Evolutionary conservation across 208 protist genomes (phyloP), one percentile per base, ranked within the genome.

Genomic region (Endotrypanum monterogeii): DNA sequence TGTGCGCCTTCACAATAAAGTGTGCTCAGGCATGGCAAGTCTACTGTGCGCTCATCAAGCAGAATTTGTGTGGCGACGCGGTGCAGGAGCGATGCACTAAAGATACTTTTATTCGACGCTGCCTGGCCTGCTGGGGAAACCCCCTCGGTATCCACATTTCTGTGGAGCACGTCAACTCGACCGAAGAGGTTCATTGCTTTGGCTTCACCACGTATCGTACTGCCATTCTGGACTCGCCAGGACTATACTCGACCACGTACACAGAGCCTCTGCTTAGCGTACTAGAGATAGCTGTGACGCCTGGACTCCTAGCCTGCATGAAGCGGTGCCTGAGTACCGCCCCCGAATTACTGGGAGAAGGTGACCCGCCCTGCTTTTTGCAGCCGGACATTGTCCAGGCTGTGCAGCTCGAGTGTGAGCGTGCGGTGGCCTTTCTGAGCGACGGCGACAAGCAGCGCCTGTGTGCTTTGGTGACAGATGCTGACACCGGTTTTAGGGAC

Each of bases 391-490:
- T 84, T 11, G 86, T 90, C 0, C 78, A 78, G 30, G 78, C 75
- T 3, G 83, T 91, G 25, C 88, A 93, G 58, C 73, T 83, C 11
- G 86, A 95, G 76, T 95, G 90, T 83, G 90, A 95, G 78, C 90
- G 90, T 72, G 25, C 86, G n/a, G 83, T 93, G 60, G 87, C 79
- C 41, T 89, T 91, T 65, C 71, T 95, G 23, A 44, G 73, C 11
- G 48, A 83, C 18, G 79, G 81, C 0, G 85, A 89, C 51, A 86
- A 84, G 79, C 71, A 79, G 23, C 80, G 79, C 71, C 68, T 94
- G 12, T 76, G 85, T 57, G 58, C 41, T 23, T 71, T 91, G 1
- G 39, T 90, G 3, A 39, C 52, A 20, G 70, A 88, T 68, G 89
- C 89, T 41, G 57, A 70, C 23, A 4, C 16, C 25, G 78, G 63